Percentiles rank a stretch among this genome's conserved stretches.
phyloP scores from a whole-genome alignment of 108 stramenopile species.

The Fistulifera solaris region DNA sequence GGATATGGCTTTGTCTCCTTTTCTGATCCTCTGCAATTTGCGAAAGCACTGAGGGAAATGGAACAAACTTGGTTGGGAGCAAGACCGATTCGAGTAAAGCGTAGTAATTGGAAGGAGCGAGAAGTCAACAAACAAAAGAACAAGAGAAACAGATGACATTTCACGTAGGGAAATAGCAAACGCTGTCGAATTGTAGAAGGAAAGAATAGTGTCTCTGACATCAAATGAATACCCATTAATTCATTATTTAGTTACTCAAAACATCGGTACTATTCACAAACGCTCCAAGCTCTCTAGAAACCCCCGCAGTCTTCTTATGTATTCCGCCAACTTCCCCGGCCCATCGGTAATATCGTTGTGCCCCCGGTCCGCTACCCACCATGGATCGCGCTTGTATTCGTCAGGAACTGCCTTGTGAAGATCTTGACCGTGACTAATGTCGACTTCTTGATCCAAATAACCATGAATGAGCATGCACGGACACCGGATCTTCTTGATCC shows the following conservation, averaged over 20 bases:
- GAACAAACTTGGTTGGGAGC: conserved; percentile 91
- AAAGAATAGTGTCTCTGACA: too few species aligned
- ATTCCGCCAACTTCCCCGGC: conserved; percentile 56
- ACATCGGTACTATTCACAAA: background rate
- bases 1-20: conserved; percentile 97
- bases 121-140: conserved; percentile 27
- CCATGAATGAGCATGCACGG: conserved; percentile 86
- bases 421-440: conserved; percentile 58
- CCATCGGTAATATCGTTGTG: conserved; percentile 88
- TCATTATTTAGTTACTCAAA: background rate
- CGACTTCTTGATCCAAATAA: conserved; percentile 70
- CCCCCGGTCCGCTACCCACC: conserved; percentile 82
- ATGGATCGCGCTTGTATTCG: conserved; percentile 59
- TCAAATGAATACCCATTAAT: too few species aligned
- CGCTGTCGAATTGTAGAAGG: too few species aligned
- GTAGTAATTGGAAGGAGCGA: conserved; percentile 74
- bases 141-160: conserved; percentile 15
- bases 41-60: conserved; percentile 90
- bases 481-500: conserved; percentile 64
- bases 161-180: conserved; percentile 1
- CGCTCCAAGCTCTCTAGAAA: conserved; percentile 46
- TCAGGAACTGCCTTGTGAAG: conserved; percentile 64
- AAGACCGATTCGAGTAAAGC: conserved; percentile 89
- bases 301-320: conserved; percentile 46
- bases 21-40: conserved; percentile 87